Evolutionary conservation across 2,329 filamentous ascomycete species (phyloP), one percentile per base, ranked within the genome.

Genomic region (Pseudogymnoascus sp.): DNA sequence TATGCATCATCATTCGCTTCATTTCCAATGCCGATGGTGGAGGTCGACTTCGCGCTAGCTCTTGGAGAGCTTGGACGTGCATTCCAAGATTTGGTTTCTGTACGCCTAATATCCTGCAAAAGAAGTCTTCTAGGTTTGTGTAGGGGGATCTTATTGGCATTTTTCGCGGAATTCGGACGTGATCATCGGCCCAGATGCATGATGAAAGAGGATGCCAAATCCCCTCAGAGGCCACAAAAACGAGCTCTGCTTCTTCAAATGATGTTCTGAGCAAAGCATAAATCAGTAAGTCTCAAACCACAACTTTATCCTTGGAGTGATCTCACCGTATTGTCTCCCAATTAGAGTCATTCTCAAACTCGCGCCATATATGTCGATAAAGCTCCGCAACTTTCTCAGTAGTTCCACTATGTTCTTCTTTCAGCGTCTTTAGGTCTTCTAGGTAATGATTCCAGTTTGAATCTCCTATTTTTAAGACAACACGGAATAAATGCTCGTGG

Each of bases 381-480:
- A 50, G 17, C 19, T 50, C 42, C n/a, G 23, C 42, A 50, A 50
- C 42, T 50, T 13, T 21, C 23, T 50, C 42, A 50, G 42, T 13
- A 50, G 19, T 50, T 10, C 17, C 42, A 40, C 35, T n/a, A 31
- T n/a, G 15, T 19, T 61, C 15, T 40, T n/a, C 59, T 61, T 38
- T 61, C 13, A 61, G 61, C 21, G 21, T 21, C 31, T 35, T n/a
- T 21, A 63, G 21, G 23, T 38, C 50, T 23, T 42, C 31, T 38
- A 26, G 59, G 13, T 29, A 64, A 62, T 26, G 38, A n/a, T 56
- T 56, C 60, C 23, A 53, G 13, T 40, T 64, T 40, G 35, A 31
- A 61, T 61, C 33, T 17, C 26, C 13, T n/a, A 61, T 61, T 40
- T 23, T 38, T 19, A 61, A 37, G 21, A 61, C 21, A 15, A 37